These are phyloP conservation scores for Xylaria castorea DNA, from an alignment of 495 filamentous ascomycete species.

Conservation along the genomic window DNA sequence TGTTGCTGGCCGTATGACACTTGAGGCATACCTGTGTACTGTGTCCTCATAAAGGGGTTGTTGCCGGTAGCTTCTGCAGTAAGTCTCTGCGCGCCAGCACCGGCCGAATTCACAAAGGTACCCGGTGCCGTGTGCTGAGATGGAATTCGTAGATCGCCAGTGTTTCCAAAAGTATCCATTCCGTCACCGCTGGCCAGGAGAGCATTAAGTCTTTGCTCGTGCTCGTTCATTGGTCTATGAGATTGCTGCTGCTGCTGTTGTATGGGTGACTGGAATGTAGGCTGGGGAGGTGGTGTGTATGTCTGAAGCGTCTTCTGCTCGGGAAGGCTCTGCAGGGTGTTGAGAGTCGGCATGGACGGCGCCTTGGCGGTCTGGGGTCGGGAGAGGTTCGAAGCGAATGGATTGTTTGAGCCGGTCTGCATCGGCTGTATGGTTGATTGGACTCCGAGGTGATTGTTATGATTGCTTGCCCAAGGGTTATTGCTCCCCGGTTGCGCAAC, in stretches of 20 bases:
- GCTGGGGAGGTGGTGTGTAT: conserved; percentile 48
- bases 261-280: conserved; percentile 48
- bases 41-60: conserved; percentile 86
- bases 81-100: conserved; percentile 72
- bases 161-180: conserved; percentile 96
- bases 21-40: conserved; percentile 82
- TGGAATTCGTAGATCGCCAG: conserved; percentile 91
- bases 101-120: conserved; percentile 95
- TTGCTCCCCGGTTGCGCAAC: conserved; percentile 76
- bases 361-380: conserved; percentile 55
- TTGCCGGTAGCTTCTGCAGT: conserved; percentile 79
- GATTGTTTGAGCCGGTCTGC: conserved; percentile 94
- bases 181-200: conserved; percentile 87
- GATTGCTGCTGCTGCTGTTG: conserved; percentile 44
- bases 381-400: conserved; percentile 71
- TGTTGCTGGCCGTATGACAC: conserved; percentile 60
- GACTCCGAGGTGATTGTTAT: conserved; percentile 47
- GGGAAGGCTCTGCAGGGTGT: conserved; percentile 70
- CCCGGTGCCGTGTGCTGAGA: conserved; percentile 97
- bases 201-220: conserved; percentile 87
- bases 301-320: conserved; percentile 70
- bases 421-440: conserved; percentile 62
- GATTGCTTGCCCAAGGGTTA: conserved; percentile 76
- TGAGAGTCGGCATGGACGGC: conserved; percentile 56
- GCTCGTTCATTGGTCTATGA: conserved; percentile 69